Evolutionary conservation across 306 rosid genomes (phyloP), one percentile per base, ranked within the genome.

Genomic region (Rubus parviflorus): DNA sequence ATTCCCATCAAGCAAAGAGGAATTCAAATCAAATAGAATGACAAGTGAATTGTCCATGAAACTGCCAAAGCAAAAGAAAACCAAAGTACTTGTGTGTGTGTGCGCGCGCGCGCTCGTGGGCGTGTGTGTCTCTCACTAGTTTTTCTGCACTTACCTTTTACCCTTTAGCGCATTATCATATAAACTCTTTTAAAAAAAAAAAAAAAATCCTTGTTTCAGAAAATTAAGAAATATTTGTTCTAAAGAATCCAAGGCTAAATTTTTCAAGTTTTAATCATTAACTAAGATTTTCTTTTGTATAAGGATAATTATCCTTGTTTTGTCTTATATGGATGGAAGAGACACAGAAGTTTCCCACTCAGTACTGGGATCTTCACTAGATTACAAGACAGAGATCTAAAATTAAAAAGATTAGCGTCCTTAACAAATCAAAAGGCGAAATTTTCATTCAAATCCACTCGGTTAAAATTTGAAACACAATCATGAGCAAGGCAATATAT

Each of bases 1-100:
- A 13, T 70, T 77, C 71, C 79, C 43, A 15, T 43, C 42, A 64
- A 51, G 51, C 49, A 72, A 54, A 57, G 58, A 23, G 60, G 56
- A 72, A 82, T 77, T 73, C 38, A 30, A 1, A 76, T 70, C 15
- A 22, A 56, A 2, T 53, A 64, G 19, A 71, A 72, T 76, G 37
- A 65, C 52, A 70, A 63, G 49, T 42, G 25, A 45, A 15, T 22
- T 78, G 45, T 63, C 43, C 37, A 48, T 37, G 22, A 48, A 64
- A 66, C 12, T 47, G 7, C 16, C 72, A 47, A 9, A 75, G 65
- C 7, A 54, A 37, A 53, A 3, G 65, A 20, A 23, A 12, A 68
- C 37, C 38, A 45, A 22, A 68, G 19, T 68, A 66, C 46, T 17
- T 16, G 6, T 38, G 30, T 66, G 20, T 66, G 2, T 9, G 5